Base-by-base conservation (phyloP, 345 rosid species). In the Pistacia integerrima region DNA sequence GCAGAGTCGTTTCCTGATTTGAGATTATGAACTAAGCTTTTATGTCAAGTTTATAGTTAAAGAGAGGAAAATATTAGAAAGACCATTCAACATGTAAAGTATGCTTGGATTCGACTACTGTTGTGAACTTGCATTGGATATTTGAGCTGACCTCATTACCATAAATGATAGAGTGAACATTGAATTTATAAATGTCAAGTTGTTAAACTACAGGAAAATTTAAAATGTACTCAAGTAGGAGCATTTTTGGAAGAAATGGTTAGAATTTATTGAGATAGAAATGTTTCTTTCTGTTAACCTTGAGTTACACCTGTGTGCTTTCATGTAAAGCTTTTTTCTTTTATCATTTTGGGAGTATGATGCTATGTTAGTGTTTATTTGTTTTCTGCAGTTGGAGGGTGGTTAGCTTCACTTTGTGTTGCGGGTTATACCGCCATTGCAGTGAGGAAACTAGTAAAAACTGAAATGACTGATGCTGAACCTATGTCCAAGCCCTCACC, bases 351-450 rank as follows among this genome's bases (percentile, higher is more conserved):
- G 6, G 38, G 10, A 30, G 30, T 33, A 64, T 51, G 59, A 55
- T 52, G 52, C 4, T 14, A 49, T 62, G 52, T n/a, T 2, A 46
- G 22, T 74, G 25, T 41, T 67, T 78, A 3, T 35, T 56, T 28
- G 49, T 55, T 60, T 52, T 73, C 75, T 82, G 77, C 87, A 95
- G 99, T 86, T 28, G 96, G 89, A 75, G 99, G 98, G 41, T 95
- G 99, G 99, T 77, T 95, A 77, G 98, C 99, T 67, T 90, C 99
- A 36, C 94, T 93, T 69, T 90, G 91, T 77, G 98, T 91, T 28
- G 99, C 98, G 1, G 98, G 98, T 10, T 95, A 80, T 72, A 87
- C 94, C 36, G 99, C 99, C 8, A 91, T 95, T 69, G 78, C 96
- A 6, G 88, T 93, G 73, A 93, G 99, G 66, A 95, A 91, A 68